Base-by-base conservation (phyloP, 2,329 filamentous ascomycete species). In the Colletotrichum navitas region DNA sequence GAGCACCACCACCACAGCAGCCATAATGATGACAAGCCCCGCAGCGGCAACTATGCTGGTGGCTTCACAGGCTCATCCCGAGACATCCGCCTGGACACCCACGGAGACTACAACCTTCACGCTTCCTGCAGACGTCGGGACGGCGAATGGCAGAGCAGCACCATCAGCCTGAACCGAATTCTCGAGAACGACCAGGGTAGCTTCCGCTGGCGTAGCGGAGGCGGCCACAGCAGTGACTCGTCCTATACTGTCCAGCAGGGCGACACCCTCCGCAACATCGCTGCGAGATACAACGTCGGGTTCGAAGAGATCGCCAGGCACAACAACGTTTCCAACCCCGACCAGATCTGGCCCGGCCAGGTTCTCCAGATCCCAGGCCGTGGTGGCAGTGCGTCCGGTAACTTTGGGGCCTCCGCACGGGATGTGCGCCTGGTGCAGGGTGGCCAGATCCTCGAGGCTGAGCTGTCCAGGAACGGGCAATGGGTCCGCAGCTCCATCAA, bases 321-420 rank as follows among this genome's bases (percentile, higher is more conserved):
- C 43, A 84, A 84, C 74, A 78, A 77, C 73, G 81, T 84, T 67
- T 6, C 74, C 66, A 83, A 84, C 74, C 80, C 82, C 7, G 82
- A 84, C 54, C 69, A 83, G 76, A 84, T 84, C 71, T 82, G 82
- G 70, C 82, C 83, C 0, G 83, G 83, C 2, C 83, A 84, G 76
- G 77, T 77, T 2, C 77, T 84, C 2, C 76, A 79, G 64, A 68
- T 84, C 0, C 81, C 82, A 11, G 76, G 78, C 6, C 51, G 66
- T 2, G 74, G 73, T 36, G 73, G 75, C 60, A 26, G 75, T 2
- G 51, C 52, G 21, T 73, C 66, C 10, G 78, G 79, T 51, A 80
- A 80, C 54, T 82, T 83, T 63, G 78, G 74, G n/a, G 72, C 77
- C 4, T 81, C 81, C 11, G 81, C 77, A 4, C 75, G 81, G 21